Evolutionary conservation across 306 rosid genomes (phyloP).

Genomic region (Morella rubra): DNA sequence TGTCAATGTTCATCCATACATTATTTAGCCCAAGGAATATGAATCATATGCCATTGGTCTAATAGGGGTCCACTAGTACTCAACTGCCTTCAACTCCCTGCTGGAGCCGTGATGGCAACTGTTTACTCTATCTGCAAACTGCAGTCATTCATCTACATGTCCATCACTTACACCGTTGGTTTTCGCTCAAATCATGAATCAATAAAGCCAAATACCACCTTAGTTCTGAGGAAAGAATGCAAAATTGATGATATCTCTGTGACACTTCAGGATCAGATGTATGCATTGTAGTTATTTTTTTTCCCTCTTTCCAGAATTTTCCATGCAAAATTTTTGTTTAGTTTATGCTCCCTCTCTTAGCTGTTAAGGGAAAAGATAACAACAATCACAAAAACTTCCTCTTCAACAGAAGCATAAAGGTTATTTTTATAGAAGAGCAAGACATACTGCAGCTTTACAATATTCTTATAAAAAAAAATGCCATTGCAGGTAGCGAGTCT

Average conservation of each 20-base stretch:
- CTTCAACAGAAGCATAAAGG: background rate
- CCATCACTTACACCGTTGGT: background rate
- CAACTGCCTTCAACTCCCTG: too few relatives aligned
- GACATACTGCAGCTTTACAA: too few relatives aligned
- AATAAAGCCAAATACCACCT: background rate
- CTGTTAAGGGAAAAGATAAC: background rate
- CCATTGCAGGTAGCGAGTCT: background rate
- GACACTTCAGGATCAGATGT: background rate
- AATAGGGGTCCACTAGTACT: too few relatives aligned
- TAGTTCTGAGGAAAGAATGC: background rate
- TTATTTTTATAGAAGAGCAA: background rate
- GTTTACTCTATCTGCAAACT: too few relatives aligned
- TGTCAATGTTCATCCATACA: too few relatives aligned
- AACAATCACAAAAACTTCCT: background rate
- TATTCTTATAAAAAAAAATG: too few relatives aligned
- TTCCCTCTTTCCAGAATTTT: background rate
- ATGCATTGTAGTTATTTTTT: background rate
- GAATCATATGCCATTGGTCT: too few relatives aligned
- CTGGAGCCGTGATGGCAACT: too few relatives aligned
- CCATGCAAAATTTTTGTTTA: background rate
- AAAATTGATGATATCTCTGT: background rate
- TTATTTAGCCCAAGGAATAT: too few relatives aligned
- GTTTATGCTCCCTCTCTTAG: background rate
- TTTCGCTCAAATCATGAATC: background rate
- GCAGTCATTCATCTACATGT: background rate